These are phyloP conservation scores for Cladobotryum protrusum DNA, from an alignment of 2,329 filamentous ascomycete genomes.

Conservation along the genomic window DNA sequence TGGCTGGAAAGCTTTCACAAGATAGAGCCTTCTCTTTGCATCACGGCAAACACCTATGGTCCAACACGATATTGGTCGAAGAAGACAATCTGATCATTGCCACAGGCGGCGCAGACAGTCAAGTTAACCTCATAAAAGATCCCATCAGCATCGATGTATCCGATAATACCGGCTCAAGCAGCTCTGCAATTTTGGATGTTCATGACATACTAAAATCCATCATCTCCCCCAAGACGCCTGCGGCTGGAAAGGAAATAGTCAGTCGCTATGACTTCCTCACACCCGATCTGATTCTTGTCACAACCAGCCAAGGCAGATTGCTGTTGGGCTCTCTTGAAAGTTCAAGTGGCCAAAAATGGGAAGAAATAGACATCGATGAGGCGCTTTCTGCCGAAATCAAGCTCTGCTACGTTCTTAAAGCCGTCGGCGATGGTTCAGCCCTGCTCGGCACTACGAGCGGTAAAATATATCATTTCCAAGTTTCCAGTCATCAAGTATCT, in stretches of 20 bases:
- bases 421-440: constrained; percentile 31
- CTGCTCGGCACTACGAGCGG: constrained; percentile 46
- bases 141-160: no score
- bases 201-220: constrained; percentile 25
- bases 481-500: constrained; percentile 20
- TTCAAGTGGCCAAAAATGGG: constrained; percentile 31
- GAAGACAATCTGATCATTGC: constrained; percentile 42
- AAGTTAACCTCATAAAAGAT: constrained; percentile 42
- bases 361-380: constrained; percentile 32
- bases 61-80: constrained; percentile 43
- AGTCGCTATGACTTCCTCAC: constrained; percentile 59
- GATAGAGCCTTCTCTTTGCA: constrained; percentile 58
- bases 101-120: constrained; percentile 83
- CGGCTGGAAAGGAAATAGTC: constrained; percentile 36
- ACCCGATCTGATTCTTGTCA: constrained; percentile 45
- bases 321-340: constrained; percentile 38
- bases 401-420: constrained; percentile 43
- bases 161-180: not conserved
- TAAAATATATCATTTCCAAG: constrained; percentile 39
- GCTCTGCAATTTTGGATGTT: constrained; percentile 23
- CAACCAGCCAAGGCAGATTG: constrained; percentile 55
- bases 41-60: constrained; percentile 88
- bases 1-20: constrained; percentile 39
- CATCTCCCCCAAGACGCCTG: not conserved
- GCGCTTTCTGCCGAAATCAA: constrained; percentile 32